Evolutionary conservation across 169 alveolate genomes (phyloP), one percentile per base, ranked within the genome.

Genomic region (Plasmodium inui): DNA sequence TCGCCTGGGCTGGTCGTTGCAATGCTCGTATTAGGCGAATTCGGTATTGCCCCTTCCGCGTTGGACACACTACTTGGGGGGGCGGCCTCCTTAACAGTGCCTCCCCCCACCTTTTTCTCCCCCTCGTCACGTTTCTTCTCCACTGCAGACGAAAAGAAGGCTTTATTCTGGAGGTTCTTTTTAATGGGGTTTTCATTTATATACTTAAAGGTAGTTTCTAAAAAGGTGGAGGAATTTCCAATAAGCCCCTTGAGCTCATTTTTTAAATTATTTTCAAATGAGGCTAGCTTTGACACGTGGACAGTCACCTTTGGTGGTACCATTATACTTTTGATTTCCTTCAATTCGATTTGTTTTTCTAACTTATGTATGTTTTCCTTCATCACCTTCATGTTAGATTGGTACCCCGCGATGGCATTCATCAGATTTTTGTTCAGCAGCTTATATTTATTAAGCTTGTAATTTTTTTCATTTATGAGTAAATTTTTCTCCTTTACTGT

Each of bases 151-250:
- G 83, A 41, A 53, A 91, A 91, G 44, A 91, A 91, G 22, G 95
- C 39, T 46, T 91, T 91, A 34, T 50, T 81, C n/a, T 80, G 95
- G 44, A 91, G 67, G 34, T 91, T 91, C 83, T 78, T 91, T 82
- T 91, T 91, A 22, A 91, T 19, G 9, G 95, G 71, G 50, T 91
- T 91, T 80, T 80, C 92, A 91, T 91, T 91, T 81, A 91, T 91
- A 91, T 91, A 91, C 74, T 91, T 91, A 82, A 91, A 91, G 30
- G 95, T 91, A n/a, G 55, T 91, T 82, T 82, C 95, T 53, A 91
- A 91, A 46, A 91, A 91, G 32, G 73, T 91, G 22, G 95, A 91
- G 12, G 95, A 91, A 53, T 71, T 91, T 61, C 95, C 95, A 70
- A 91, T 91, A 32, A 91, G 28, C 26, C 74, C 95, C 57, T 91